Evolutionary conservation across 257 asterid species (phyloP).

Genomic region (Nicotiana obtusifolia): DNA sequence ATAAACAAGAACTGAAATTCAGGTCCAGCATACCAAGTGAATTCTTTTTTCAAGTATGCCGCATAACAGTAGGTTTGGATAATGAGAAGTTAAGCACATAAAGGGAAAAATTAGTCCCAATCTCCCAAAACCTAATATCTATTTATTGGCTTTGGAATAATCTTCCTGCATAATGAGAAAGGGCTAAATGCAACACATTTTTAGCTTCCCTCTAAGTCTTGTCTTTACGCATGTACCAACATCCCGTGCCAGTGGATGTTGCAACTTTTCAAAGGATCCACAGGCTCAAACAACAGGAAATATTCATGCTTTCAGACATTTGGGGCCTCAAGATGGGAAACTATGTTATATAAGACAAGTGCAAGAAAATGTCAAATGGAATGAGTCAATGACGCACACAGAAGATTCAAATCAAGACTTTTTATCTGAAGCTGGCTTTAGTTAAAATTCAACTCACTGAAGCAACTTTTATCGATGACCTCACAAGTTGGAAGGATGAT

Average conservation of each 20-base stretch:
- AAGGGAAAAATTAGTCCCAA: background rate
- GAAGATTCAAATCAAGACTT: background rate
- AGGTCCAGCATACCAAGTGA: background rate
- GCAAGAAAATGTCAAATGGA: background rate
- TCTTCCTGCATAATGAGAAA: background rate
- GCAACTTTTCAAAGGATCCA: background rate
- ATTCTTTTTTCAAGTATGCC: background rate
- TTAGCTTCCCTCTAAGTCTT: background rate
- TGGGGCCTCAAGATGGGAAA: background rate
- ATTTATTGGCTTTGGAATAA: background rate
- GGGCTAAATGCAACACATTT: background rate
- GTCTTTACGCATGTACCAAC: background rate
- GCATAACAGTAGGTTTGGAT: background rate
- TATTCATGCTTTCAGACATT: background rate
- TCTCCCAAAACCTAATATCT: background rate
- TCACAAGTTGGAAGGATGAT: background rate
- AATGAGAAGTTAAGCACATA: background rate
- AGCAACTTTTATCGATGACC: slow-evolving; percentile 1
- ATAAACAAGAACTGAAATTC: background rate
- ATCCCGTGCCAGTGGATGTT: background rate
- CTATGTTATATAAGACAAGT: background rate
- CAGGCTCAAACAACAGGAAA: background rate
- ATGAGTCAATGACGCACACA: background rate
- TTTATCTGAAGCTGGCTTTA: background rate
- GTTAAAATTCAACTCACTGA: background rate